A percentile compares a stretch with the other conserved stretches of the same genome.
Conservation (phyloP, 768 basidiomycete species). For the Ramaria rubella region DNA sequence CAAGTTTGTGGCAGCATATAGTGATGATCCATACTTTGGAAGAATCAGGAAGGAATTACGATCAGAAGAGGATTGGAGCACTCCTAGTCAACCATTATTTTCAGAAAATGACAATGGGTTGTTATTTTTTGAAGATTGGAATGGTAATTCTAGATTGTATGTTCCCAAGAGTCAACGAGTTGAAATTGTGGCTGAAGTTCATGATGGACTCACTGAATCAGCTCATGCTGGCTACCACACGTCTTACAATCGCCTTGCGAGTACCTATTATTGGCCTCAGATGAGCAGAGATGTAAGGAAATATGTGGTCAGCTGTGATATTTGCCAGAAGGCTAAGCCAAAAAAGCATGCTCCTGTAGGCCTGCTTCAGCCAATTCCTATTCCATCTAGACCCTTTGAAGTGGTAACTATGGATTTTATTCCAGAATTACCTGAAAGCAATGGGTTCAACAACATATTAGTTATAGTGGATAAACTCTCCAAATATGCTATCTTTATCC, state of each 20-base stretch:
- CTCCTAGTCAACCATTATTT: constrained; percentile 11
- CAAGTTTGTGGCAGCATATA: background rate
- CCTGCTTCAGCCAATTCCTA: constrained; percentile 1
- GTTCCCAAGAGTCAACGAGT: constrained; percentile 6
- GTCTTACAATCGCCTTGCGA: constrained; percentile 12
- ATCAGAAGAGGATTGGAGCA: background rate
- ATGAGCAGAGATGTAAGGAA: constrained; percentile 17
- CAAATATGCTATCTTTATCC: constrained; percentile 38
- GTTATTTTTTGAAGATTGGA: constrained; percentile 3
- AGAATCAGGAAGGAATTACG: background rate
- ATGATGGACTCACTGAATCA: constrained; percentile 14
- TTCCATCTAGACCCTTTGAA: constrained; percentile 18
- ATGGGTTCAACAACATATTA: constrained; percentile 17
- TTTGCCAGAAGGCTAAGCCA: constrained; percentile 14
- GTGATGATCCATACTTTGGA: background rate
- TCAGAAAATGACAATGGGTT: constrained; percentile 10
- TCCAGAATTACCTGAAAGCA: constrained; percentile 15
- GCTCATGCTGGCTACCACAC: constrained; percentile 19
- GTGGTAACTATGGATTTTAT: constrained; percentile 22
- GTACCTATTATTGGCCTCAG: constrained; percentile 22
- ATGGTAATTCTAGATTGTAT: constrained; percentile 4
- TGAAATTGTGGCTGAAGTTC: constrained; percentile 3
- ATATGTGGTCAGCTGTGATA: constrained; percentile 25
- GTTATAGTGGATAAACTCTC: constrained; percentile 20
- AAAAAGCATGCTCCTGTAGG: constrained; percentile 1